Conservation (phyloP, 306 rosid genomes). For the Morella rubra region DNA sequence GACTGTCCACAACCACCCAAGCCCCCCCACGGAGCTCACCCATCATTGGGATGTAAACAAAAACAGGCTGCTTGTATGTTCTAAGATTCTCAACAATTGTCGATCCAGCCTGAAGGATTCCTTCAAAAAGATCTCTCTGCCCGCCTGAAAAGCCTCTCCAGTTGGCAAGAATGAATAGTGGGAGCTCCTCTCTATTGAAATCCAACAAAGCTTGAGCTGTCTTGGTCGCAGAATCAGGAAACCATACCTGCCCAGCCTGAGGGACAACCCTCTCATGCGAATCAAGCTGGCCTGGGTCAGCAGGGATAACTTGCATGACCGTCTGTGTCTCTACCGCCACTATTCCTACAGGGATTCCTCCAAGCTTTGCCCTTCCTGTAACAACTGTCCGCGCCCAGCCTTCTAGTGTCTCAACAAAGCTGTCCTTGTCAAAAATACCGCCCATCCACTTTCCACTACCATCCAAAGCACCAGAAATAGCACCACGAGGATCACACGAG, state of each 20-base stretch:
- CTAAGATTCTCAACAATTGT: slow-evolving; percentile 98
- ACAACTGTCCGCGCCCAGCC: slow-evolving; percentile 99
- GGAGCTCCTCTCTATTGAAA: slow-evolving; percentile 95
- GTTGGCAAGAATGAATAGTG: slow-evolving; percentile 92
- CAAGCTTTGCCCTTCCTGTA: slow-evolving; percentile 98
- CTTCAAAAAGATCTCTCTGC: slow-evolving; percentile 98
- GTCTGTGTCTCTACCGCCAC: slow-evolving; percentile 98
- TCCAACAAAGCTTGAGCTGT: slow-evolving; percentile 94
- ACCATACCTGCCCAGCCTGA: slow-evolving; percentile 99
- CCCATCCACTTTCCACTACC: slow-evolving; percentile 82
- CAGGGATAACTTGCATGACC: slow-evolving; percentile 95
- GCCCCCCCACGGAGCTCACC: slow-evolving; percentile 99
- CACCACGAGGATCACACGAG: slow-evolving; percentile 96
- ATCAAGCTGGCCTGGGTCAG: slow-evolving; percentile 99
- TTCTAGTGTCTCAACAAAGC: slow-evolving; percentile 95
- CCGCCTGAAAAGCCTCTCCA: slow-evolving; percentile 99
- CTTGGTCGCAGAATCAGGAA: slow-evolving; percentile 92
- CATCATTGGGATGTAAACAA: slow-evolving; percentile 96
- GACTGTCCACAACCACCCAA: slow-evolving; percentile 95
- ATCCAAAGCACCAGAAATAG: slow-evolving; percentile 66
- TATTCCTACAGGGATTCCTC: slow-evolving; percentile 95
- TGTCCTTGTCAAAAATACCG: slow-evolving; percentile 91
- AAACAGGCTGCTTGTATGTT: slow-evolving; percentile 90
- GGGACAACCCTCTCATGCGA: slow-evolving; percentile 97
- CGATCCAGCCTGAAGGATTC: slow-evolving; percentile 99